Evolutionary conservation across 2,329 filamentous ascomycete genomes (phyloP).

Genomic region (Leptosphaerulina australis): DNA sequence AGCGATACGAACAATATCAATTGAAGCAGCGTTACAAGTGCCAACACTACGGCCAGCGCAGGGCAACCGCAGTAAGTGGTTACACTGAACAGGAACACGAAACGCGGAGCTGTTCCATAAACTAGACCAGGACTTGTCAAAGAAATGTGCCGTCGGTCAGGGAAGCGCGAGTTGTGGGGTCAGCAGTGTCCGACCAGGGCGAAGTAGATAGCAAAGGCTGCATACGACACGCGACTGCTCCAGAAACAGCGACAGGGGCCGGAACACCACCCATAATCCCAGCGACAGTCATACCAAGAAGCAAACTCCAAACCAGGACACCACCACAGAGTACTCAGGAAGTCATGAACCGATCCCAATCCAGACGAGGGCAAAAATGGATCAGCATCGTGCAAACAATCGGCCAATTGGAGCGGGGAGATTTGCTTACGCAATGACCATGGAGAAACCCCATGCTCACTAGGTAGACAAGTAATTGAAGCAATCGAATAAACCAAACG

Average conservation of each 20-base stretch:
- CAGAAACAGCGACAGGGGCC: not conserved
- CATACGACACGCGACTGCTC: no score
- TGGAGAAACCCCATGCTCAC: no score
- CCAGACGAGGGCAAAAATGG: no score
- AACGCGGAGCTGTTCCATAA: constrained; percentile 16
- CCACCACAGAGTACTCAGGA: no score
- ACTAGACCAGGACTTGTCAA: constrained; percentile 6
- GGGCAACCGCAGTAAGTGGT: constrained; percentile 23
- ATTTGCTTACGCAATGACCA: no score
- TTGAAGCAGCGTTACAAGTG: constrained; percentile 24
- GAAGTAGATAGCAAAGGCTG: constrained; percentile 5
- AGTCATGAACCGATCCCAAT: no score
- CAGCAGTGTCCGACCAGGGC: constrained; percentile 5
- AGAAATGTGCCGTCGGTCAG: constrained; percentile 20
- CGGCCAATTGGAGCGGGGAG: no score
- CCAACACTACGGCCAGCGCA: constrained; percentile 24
- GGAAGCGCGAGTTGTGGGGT: not conserved
- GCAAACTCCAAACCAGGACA: no score
- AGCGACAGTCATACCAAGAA: not conserved
- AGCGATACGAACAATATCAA: constrained; percentile 22
- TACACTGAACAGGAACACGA: constrained; percentile 20
- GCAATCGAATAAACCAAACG: no score
- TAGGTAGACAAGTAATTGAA: no score
- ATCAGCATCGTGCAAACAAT: no score
- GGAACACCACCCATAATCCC: not conserved